Percentiles rank a stretch among this genome's conserved stretches.
Conservation (phyloP, 805 yeast genomes). For the Henningerozyma blattae region DNA sequence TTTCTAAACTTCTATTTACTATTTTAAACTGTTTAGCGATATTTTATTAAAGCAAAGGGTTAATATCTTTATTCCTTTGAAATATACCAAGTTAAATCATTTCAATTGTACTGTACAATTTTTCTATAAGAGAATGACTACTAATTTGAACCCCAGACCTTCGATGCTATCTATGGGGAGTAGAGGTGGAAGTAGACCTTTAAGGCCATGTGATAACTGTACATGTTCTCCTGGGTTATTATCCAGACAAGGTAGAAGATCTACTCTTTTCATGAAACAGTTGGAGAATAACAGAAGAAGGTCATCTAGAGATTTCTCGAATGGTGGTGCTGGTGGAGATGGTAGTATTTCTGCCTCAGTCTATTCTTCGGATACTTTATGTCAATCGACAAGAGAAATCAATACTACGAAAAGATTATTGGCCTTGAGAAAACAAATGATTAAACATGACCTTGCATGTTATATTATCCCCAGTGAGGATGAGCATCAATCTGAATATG, state of each 20-base stretch:
- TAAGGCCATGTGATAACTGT: slow-evolving; percentile 57
- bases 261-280: slow-evolving; percentile 32
- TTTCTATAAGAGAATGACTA: no score
- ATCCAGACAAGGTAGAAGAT: slow-evolving; percentile 53
- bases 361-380: slow-evolving; percentile 29
- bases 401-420: slow-evolving; percentile 47
- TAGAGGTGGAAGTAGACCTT: slow-evolving; percentile 14
- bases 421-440: slow-evolving; percentile 53
- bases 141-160: slow-evolving; percentile 6
- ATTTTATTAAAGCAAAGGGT: no score
- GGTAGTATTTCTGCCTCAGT: slow-evolving; percentile 14
- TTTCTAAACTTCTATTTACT: no score
- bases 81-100: no score
- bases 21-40: no score
- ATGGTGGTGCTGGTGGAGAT: slow-evolving; percentile 8
- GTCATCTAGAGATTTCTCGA: slow-evolving; percentile 13
- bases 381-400: slow-evolving; percentile 30
- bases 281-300: slow-evolving; percentile 23
- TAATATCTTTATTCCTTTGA: no score
- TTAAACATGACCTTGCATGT: slow-evolving; percentile 47
- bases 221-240: slow-evolving; percentile 77
- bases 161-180: slow-evolving; percentile 4
- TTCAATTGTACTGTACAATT: no score
- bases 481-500: slow-evolving; percentile 86
- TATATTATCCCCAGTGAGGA: slow-evolving; percentile 80